Base-by-base conservation (phyloP, 2,329 filamentous ascomycete species). In the Curvularia spicifera region DNA sequence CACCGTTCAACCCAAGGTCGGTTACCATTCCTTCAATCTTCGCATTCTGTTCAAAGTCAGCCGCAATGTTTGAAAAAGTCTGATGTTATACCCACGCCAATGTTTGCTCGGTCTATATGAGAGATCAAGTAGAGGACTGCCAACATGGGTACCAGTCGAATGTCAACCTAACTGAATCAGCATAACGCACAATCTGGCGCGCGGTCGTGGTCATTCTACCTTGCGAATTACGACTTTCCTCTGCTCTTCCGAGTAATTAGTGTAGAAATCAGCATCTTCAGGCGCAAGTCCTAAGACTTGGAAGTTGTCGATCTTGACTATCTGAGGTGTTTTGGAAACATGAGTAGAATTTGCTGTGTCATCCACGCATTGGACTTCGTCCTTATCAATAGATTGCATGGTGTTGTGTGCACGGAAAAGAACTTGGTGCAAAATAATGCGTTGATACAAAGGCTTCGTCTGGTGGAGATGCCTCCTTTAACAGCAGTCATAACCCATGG, bases 21-120 rank as follows among this genome's bases (percentile, higher is more conserved):
- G 78, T 76, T 46, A 87, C 83, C 29, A 90, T 78, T 12, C 87
- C 87, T 70, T 86, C 84, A 49, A 90, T 80, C n/a, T 84, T 82
- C 0, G 88, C 88, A 5, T 86, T 83, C 5, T 67, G 15, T 33
- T 15, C 12, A 15, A 24, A 2, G 15, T 52, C 13, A 52, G 50
- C 22, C 5, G 2, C 12, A 18, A 8, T 15, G 8, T 18, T 22
- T 8, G 20, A 3, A 13, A 9, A 35, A 9, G 13, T 15, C 13
- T 24, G 12, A 10, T 31, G 18, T 7, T 4, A 4, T 35, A 49
- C 63, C 42, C 52, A 67, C 67, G 29, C 86, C 86, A 59, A 89
- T 87, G 73, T 88, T 87, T 71, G 87, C 87, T 35, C 85, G 80
- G 66, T 88, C 86, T 37, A 87, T 81, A 50, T 76, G 73, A n/a